Evolutionary conservation across 345 rosid species (phyloP), one percentile per base, ranked within the genome.

Genomic region (Eucalyptus melliodora): DNA sequence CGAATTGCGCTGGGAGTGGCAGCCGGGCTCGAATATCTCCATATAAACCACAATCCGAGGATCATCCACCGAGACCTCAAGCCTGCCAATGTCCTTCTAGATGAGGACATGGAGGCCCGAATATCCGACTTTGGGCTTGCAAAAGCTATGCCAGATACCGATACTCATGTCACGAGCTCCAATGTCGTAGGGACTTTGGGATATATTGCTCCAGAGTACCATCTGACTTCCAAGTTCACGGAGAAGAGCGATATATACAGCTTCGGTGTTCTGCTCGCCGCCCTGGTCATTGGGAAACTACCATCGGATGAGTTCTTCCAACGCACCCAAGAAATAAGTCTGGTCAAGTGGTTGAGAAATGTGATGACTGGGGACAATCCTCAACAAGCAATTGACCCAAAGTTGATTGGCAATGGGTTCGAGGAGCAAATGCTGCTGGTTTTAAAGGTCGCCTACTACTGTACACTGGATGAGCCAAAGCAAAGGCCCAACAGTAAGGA

Each of bases 61-160:
- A 97, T 97, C 91, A 96, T 97, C 89, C 99, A 97, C 86, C 91
- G 99, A 89, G 99, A 97, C 92, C 92, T 97, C 37, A 97, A 97
- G 93, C 99, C 99, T 4, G 98, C 97, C 12, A 97, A 97, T 31
- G 86, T 97, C 83, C 97, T 97, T 83, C 97, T 97, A 8, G 99
- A 96, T 59, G 99, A 96, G 59, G 95, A 96, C 87, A 95, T 96
- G 98, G 99, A 97, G 92, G 98, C 99, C 26, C 91, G 98, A 88
- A 97, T 97, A 37, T 94, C 99, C 2, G 99, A 97, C 93, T 98
- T 97, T 30, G 99, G 99, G 34, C 95, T 97, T 8, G 99, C 99
- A 40, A 95, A 95, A 89, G 91, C 94, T 42, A 93, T 97, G 94
- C 97, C 97, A 0, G 98, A 98, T 91, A 94, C 95, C 17, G 26